Evolutionary conservation across 768 basidiomycete species (phyloP).

Genomic region (Lentinula boryana): DNA sequence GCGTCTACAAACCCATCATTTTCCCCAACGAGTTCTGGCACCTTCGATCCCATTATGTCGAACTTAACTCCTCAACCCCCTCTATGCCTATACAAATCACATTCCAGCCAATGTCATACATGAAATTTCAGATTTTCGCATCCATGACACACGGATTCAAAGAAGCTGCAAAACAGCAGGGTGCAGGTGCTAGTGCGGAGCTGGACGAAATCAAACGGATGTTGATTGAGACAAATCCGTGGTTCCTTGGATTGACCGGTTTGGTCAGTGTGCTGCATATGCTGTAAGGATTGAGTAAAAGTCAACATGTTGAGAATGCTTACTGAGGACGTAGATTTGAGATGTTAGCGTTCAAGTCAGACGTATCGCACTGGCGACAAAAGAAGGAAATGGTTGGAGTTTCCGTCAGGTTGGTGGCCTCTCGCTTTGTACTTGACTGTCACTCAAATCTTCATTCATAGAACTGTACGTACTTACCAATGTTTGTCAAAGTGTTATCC

Average conservation of each 20-base stretch:
- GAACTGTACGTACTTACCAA: constrained; percentile 44
- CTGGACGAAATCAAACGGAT: constrained; percentile 95
- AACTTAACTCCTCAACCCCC: constrained; percentile 81
- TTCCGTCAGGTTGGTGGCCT: constrained; percentile 62
- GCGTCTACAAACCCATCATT: constrained; percentile 80
- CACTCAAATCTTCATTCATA: constrained; percentile 17
- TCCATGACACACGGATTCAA: constrained; percentile 84
- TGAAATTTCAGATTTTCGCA: constrained; percentile 85
- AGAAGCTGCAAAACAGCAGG: constrained; percentile 76
- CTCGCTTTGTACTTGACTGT: not conserved
- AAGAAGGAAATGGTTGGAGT: constrained; percentile 95
- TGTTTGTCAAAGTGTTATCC: not conserved
- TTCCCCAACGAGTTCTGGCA: constrained; percentile 97
- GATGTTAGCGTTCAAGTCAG: constrained; percentile 92
- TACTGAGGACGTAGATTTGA: constrained; percentile 58
- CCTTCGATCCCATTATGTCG: constrained; percentile 71
- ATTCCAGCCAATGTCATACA: constrained; percentile 79
- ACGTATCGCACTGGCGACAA: constrained; percentile 93
- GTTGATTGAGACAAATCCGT: constrained; percentile 84
- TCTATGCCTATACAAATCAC: constrained; percentile 74
- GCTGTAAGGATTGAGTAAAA: constrained; percentile 46
- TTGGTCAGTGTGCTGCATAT: constrained; percentile 84
- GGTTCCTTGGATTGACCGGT: constrained; percentile 79
- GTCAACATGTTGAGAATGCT: not conserved
- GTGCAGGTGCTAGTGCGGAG: constrained; percentile 57